Evolutionary conservation across 2,329 filamentous ascomycete genomes (phyloP).

Genomic region (Cladosporium sp.): DNA sequence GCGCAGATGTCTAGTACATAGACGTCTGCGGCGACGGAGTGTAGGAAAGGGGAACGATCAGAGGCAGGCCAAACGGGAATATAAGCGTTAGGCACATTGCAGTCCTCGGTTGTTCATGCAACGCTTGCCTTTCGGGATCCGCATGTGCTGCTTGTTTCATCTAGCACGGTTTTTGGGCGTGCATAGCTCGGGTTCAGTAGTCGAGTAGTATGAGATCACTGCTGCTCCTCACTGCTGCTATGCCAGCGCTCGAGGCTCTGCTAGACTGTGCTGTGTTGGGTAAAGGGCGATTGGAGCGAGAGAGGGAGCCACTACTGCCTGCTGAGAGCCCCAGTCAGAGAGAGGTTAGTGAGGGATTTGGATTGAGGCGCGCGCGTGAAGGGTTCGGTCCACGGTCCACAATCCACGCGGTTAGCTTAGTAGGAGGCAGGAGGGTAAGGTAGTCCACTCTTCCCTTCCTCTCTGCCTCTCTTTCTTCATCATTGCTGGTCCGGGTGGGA

Average conservation of each 20-base stretch:
- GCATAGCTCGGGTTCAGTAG: slow-evolving; percentile 22
- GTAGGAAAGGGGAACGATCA: slow-evolving; percentile 17
- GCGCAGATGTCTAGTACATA: slow-evolving; percentile 25
- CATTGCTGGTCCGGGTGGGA: too few relatives aligned
- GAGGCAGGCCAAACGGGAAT: slow-evolving; percentile 19
- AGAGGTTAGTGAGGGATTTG: neutral
- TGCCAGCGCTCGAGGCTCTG: too few relatives aligned
- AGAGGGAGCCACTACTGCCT: too few relatives aligned
- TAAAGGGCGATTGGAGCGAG: too few relatives aligned
- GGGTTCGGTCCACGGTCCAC: slow-evolving; percentile 24
- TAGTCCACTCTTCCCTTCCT: too few relatives aligned
- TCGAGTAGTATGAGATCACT: slow-evolving; percentile 27
- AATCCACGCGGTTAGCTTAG: too few relatives aligned
- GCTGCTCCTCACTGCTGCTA: too few relatives aligned
- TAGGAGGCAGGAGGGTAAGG: too few relatives aligned
- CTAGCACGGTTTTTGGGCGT: slow-evolving; percentile 20
- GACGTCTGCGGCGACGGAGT: slow-evolving; percentile 21
- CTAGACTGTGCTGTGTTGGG: too few relatives aligned
- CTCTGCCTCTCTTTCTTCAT: too few relatives aligned
- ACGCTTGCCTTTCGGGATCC: slow-evolving; percentile 28
- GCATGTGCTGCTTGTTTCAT: slow-evolving; percentile 24
- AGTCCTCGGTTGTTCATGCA: slow-evolving; percentile 31
- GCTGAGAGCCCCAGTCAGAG: too few relatives aligned
- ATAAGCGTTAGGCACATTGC: slow-evolving; percentile 29
- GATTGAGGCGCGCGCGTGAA: slow-evolving; percentile 24